These are phyloP conservation scores for Ceratocystis diversiconidia DNA, from an alignment of 2,329 filamentous ascomycete species.

Conservation along the genomic window DNA sequence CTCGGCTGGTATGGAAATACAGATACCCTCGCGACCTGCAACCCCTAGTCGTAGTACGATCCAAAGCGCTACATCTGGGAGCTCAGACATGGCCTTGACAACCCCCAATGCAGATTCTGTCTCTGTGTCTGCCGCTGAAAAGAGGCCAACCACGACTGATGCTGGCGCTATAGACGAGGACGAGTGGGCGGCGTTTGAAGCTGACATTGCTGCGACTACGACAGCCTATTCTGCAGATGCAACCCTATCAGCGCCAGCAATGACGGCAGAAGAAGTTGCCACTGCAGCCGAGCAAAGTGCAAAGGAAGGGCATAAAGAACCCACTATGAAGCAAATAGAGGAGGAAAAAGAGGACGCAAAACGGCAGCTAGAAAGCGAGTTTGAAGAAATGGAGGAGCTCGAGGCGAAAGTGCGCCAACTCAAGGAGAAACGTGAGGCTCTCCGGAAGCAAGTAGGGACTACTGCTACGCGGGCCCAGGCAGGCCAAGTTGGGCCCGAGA, in stretches of 20 bases:
- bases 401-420: conserved; percentile 56
- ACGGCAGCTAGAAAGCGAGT: conserved; percentile 58
- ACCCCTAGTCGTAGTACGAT: conserved; percentile 34
- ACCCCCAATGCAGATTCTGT: conserved; percentile 6
- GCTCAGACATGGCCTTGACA: conserved; percentile 18
- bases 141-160: conserved; percentile 3
- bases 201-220: conserved; percentile 49
- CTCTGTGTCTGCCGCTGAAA: background rate
- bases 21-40: conserved; percentile 49
- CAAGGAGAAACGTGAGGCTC: conserved; percentile 55
- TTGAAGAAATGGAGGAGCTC: conserved; percentile 69
- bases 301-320: conserved; percentile 36
- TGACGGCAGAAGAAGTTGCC: conserved; percentile 49
- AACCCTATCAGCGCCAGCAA: conserved; percentile 53
- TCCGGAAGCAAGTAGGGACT: conserved; percentile 32
- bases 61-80: conserved; percentile 9
- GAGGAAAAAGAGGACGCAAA: conserved; percentile 65
- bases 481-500: conserved; percentile 21
- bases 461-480: conserved; percentile 22
- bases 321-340: conserved; percentile 38
- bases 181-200: conserved; percentile 79
- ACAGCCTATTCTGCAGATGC: conserved; percentile 31
- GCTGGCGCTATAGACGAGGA: conserved; percentile 45
- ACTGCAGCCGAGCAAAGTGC: conserved; percentile 40
- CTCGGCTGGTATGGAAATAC: conserved; percentile 42